Base-by-base conservation (phyloP, 2,329 filamentous ascomycete species). In the Thielaviopsis euricoi region DNA sequence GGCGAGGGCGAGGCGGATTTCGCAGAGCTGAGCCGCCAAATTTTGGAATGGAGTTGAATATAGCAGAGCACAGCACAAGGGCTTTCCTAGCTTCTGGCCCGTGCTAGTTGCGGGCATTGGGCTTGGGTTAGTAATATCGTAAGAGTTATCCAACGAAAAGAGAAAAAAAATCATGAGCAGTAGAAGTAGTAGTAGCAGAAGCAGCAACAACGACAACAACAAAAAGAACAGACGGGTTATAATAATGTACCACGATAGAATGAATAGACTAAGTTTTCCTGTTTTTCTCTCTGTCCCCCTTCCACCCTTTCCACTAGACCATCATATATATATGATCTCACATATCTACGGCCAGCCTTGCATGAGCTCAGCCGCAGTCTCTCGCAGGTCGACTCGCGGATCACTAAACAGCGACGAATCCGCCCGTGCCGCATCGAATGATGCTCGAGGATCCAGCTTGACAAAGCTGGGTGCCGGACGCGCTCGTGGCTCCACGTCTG, bases 1-100 rank as follows among this genome's bases (percentile, higher is more conserved):
- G 55, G 55, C 3, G 58, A 60, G 53, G 58, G 58, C 6, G 58
- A 60, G 48, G 52, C 58, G 2, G 58, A 60, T 46, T 60, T 60
- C 51, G 56, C 58, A 5, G 58, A 60, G 13, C 33, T 60, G 21
- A 58, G 55, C 29, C 52, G 58, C 13, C 58, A 60, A 21, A 58
- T 60, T 52, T 48, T 60, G n/a, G 58, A 60, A 29, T 60, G 55
- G 55, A 60, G 55, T 46, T 60, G 48, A 51, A 4, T 43, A 5
- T n/a, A 12, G 37, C 3, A n/a, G 5, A 43, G 37, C 37, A 43
- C 17, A n/a, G 37, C 17, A 2, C 29, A n/a, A n/a, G n/a, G n/a
- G n/a, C n/a, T n/a, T 33, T 33, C 3, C 29, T 33, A n/a, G n/a
- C n/a, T n/a, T n/a, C n/a, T n/a, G n/a, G n/a, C n/a, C n/a, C n/a